Conservation (phyloP, 176 grass and related monocot species). For the Zoysia japonica region DNA sequence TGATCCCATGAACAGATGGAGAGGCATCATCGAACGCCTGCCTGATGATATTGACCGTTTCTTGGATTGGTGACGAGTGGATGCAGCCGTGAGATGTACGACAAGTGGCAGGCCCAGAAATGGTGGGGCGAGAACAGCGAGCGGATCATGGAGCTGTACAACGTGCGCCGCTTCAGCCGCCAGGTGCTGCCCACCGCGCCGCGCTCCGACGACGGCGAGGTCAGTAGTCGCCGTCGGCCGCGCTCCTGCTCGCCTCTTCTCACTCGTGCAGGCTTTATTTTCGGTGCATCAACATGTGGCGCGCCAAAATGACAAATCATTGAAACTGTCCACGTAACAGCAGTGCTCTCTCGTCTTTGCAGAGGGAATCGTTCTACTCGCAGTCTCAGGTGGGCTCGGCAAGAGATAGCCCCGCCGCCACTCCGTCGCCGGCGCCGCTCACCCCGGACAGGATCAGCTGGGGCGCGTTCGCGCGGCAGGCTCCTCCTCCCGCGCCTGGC, state of each 20-base stretch:
- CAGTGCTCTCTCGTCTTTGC: neutral
- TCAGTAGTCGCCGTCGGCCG: conserved; percentile 9
- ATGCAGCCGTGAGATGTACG: conserved; percentile 66
- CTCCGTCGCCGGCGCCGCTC: conserved; percentile 45
- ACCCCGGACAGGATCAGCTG: conserved; percentile 45
- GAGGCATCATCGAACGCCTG: neutral
- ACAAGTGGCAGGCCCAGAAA: conserved; percentile 78
- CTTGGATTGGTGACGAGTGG: too few species aligned
- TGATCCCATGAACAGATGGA: neutral
- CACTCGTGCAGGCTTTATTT: neutral
- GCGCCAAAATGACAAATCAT: neutral
- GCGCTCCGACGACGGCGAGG: conserved; percentile 54
- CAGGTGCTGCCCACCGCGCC: conserved; percentile 57
- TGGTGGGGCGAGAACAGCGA: conserved; percentile 83
- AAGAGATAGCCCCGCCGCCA: conserved; percentile 45
- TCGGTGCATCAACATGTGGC: too few species aligned
- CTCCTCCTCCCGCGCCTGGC: neutral
- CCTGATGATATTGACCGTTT: too few species aligned
- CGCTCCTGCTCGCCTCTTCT: too few species aligned
- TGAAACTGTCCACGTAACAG: neutral
- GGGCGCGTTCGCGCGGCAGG: conserved; percentile 29
- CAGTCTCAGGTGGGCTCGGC: conserved; percentile 45
- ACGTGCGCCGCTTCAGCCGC: conserved; percentile 61
- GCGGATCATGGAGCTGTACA: conserved; percentile 75
- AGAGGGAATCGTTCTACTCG: conserved; percentile 61